Conservation (phyloP, 1,139 yeast species). For the Magnusiomyces ingens region DNA sequence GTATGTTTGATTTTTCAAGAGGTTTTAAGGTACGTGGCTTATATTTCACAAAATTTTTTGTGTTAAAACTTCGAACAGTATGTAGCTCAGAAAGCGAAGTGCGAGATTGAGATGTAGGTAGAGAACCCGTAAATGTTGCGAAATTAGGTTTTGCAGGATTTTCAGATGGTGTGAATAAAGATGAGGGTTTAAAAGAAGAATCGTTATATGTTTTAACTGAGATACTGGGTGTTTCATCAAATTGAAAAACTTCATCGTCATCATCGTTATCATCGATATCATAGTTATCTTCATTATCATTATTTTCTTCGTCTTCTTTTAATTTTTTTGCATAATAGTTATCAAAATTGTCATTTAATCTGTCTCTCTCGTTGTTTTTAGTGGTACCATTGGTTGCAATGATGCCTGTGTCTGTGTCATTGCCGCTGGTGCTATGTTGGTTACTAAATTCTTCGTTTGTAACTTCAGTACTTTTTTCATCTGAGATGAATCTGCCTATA, state of each 20-base stretch:
- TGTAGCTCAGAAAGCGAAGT: constrained; percentile 11
- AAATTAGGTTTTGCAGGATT: not conserved
- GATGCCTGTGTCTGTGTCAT: not conserved
- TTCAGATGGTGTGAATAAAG: not conserved
- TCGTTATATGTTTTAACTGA: too few relatives aligned
- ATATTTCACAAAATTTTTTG: constrained; percentile 9
- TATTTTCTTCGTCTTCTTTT: constrained; percentile 9
- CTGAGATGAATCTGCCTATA: too few relatives aligned
- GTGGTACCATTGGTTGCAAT: not conserved
- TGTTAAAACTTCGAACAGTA: constrained; percentile 15
- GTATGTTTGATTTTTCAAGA: not conserved
- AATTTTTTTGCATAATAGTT: not conserved
- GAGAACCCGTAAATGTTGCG: constrained; percentile 6
- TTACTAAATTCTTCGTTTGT: too few relatives aligned
- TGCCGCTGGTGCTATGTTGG: not conserved
- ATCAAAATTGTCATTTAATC: not conserved
- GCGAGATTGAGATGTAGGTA: constrained; percentile 14
- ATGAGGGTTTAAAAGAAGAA: not conserved
- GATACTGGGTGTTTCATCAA: constrained; percentile 9
- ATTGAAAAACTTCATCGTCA: constrained; percentile 15
- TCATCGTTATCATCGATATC: constrained; percentile 9
- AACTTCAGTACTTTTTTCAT: too few relatives aligned
- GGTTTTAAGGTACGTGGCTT: not conserved
- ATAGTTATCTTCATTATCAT: not conserved
- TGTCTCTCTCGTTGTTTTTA: not conserved